Percentiles rank a stretch among this genome's conserved stretches.
phyloP scores from a whole-genome alignment of 1,139 yeast genomes.

The Yamadazyma kanchanaburiensis region DNA sequence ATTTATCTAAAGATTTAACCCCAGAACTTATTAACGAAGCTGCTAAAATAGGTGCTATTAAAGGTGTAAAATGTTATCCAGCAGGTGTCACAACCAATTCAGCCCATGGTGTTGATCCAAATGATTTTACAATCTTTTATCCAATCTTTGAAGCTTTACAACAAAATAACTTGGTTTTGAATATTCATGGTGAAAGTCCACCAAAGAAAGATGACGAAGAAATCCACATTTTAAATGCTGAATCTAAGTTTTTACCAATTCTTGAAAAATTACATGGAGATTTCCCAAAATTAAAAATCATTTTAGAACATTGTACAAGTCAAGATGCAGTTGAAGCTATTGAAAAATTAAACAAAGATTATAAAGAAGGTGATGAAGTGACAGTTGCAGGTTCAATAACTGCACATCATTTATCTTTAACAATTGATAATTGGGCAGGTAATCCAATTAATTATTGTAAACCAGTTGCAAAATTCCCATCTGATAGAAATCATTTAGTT shows the following conservation, averaged over 20 bases:
- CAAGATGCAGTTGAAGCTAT: slow-evolving; percentile 81
- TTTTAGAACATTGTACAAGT: slow-evolving; percentile 94
- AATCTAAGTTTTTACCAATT: slow-evolving; percentile 90
- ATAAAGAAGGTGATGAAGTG: slow-evolving; percentile 38
- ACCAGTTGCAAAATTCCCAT: slow-evolving; percentile 94
- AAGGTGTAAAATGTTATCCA: slow-evolving; percentile 93
- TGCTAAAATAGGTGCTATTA: slow-evolving; percentile 65
- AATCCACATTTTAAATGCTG: slow-evolving; percentile 91
- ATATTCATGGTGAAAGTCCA: slow-evolving; percentile 95
- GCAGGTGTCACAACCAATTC: slow-evolving; percentile 99
- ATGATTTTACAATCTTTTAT: slow-evolving; percentile 82
- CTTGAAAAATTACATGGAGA: slow-evolving; percentile 69
- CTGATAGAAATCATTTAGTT: slow-evolving; percentile 74
- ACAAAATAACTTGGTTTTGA: slow-evolving; percentile 68
- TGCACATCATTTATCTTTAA: slow-evolving; percentile 87
- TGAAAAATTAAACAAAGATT: slow-evolving; percentile 59
- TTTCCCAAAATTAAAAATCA: slow-evolving; percentile 84
- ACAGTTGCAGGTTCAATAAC: slow-evolving; percentile 90
- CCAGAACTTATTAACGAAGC: slow-evolving; percentile 84
- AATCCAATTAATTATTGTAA: slow-evolving; percentile 93
- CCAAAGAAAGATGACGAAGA: slow-evolving; percentile 49
- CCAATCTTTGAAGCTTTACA: slow-evolving; percentile 90
- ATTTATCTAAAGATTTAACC: slow-evolving; percentile 71
- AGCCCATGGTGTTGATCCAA: slow-evolving; percentile 87
- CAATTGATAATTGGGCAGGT: slow-evolving; percentile 96